Evolutionary conservation across 2,329 filamentous ascomycete species (phyloP).

Genomic region (Colletotrichum coccodes): DNA sequence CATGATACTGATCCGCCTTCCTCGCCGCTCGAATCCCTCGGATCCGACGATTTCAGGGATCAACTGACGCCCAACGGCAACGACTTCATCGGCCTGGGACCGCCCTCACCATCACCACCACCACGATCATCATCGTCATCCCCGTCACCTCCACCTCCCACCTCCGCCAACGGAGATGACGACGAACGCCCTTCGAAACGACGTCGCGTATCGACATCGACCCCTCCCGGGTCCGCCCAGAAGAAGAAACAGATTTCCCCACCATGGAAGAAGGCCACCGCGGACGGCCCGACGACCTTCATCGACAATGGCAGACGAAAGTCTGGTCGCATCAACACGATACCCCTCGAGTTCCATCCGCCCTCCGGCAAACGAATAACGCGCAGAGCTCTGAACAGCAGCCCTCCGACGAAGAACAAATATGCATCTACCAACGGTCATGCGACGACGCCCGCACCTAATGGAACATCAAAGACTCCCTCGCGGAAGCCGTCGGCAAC

Average conservation of each 20-base stretch:
- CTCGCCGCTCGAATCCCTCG: constrained; percentile 27
- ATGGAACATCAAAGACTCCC: constrained; percentile 39
- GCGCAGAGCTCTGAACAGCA: constrained; percentile 51
- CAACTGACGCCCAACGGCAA: constrained; percentile 32
- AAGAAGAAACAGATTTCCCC: constrained; percentile 75
- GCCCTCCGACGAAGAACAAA: constrained; percentile 45
- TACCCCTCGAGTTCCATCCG: constrained; percentile 64
- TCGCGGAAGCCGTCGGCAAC: constrained; percentile 36
- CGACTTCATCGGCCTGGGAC: constrained; percentile 26
- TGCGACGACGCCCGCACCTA: constrained; percentile 41
- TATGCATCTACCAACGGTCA: constrained; percentile 41
- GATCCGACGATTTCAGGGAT: constrained; percentile 33
- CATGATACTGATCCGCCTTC: constrained; percentile 28
- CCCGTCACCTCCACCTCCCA: constrained; percentile 1
- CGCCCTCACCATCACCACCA: constrained; percentile 10
- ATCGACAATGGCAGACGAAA: constrained; percentile 77
- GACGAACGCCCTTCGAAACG: constrained; percentile 71
- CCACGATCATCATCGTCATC: constrained; percentile 13
- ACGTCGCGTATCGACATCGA: constrained; percentile 62
- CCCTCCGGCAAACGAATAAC: constrained; percentile 62
- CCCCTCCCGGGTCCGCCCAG: constrained; percentile 43
- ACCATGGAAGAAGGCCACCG: constrained; percentile 89
- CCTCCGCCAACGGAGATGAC: constrained; percentile 38
- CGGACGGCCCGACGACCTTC: constrained; percentile 89
- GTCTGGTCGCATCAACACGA: constrained; percentile 70